Conservation (phyloP, 2,329 filamentous ascomycete species). For the Alternaria dauci region DNA sequence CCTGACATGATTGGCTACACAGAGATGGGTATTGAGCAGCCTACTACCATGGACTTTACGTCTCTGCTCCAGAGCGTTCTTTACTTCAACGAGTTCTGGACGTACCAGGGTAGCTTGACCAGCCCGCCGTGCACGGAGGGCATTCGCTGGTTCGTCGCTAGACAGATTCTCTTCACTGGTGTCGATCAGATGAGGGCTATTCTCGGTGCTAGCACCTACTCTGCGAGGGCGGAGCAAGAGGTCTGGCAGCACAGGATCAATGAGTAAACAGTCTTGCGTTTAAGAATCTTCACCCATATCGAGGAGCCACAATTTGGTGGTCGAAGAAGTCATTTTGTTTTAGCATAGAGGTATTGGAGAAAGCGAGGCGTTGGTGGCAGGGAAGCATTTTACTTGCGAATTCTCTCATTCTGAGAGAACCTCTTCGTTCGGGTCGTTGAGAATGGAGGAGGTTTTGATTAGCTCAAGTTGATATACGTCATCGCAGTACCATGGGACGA, state of each 20-base stretch:
- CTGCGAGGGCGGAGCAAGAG: slow-evolving; percentile 55
- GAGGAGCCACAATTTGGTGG: background rate
- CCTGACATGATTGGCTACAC: slow-evolving; percentile 53
- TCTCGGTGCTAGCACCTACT: slow-evolving; percentile 56
- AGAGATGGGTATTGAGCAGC: slow-evolving; percentile 35
- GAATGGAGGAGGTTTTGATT: no score
- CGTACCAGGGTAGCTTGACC: slow-evolving; percentile 59
- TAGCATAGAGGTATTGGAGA: background rate
- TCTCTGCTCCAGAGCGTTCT: slow-evolving; percentile 50
- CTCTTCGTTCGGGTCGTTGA: no score
- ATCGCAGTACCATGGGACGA: no score
- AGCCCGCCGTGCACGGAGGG: slow-evolving; percentile 59
- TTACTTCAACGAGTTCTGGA: slow-evolving; percentile 58
- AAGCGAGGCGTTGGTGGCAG: background rate
- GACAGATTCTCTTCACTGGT: slow-evolving; percentile 54
- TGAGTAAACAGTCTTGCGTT: slow-evolving; percentile 24
- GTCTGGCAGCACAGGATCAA: slow-evolving; percentile 60
- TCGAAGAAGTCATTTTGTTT: background rate
- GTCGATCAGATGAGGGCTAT: slow-evolving; percentile 59
- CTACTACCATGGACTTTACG: slow-evolving; percentile 42
- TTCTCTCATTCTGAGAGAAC: no score
- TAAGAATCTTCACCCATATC: background rate
- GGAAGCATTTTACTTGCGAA: no score
- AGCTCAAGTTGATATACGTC: no score
- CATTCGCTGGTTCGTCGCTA: slow-evolving; percentile 57